These are phyloP conservation scores for Leccinum barrowsii DNA, from an alignment of 768 basidiomycete genomes.

Conservation along the genomic window DNA sequence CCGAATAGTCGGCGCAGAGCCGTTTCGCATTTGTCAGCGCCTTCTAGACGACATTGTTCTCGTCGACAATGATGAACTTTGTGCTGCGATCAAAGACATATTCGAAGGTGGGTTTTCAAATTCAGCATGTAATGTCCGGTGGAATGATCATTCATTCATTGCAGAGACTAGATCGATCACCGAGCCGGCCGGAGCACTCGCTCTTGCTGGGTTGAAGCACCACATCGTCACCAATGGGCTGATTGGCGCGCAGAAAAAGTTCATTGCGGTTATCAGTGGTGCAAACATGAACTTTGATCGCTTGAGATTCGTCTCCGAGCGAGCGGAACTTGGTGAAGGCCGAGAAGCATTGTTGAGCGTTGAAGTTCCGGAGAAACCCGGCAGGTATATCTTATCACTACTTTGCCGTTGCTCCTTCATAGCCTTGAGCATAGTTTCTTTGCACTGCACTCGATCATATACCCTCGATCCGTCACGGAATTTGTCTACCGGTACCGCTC, in stretches of 20 bases:
- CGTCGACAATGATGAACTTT: constrained; percentile 93
- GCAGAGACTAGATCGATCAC: constrained; percentile 90
- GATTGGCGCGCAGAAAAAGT: constrained; percentile 77
- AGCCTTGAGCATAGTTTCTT: constrained; percentile 60
- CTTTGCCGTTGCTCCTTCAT: neutral
- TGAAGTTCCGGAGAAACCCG: constrained; percentile 90
- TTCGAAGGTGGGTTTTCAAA: constrained; percentile 72
- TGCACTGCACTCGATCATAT: constrained; percentile 79
- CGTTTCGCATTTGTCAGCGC: constrained; percentile 87
- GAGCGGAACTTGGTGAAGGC: constrained; percentile 95
- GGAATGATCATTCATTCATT: neutral
- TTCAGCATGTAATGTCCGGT: neutral
- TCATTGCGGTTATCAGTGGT: constrained; percentile 90
- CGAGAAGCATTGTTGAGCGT: constrained; percentile 90
- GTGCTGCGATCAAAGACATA: constrained; percentile 97
- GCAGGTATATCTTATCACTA: constrained; percentile 54
- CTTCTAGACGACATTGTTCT: constrained; percentile 79
- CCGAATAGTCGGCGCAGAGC: constrained; percentile 90
- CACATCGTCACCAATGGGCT: constrained; percentile 81
- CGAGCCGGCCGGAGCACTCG: constrained; percentile 93
- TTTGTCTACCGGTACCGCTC: constrained; percentile 90
- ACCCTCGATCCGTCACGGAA: constrained; percentile 91
- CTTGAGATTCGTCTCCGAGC: constrained; percentile 95
- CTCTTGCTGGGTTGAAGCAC: constrained; percentile 87
- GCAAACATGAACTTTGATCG: constrained; percentile 99